A percentile compares a stretch with the other conserved stretches of the same genome.
phyloP scores from a whole-genome alignment of 176 grass and related monocot species.

The Musa schizocarpa region DNA sequence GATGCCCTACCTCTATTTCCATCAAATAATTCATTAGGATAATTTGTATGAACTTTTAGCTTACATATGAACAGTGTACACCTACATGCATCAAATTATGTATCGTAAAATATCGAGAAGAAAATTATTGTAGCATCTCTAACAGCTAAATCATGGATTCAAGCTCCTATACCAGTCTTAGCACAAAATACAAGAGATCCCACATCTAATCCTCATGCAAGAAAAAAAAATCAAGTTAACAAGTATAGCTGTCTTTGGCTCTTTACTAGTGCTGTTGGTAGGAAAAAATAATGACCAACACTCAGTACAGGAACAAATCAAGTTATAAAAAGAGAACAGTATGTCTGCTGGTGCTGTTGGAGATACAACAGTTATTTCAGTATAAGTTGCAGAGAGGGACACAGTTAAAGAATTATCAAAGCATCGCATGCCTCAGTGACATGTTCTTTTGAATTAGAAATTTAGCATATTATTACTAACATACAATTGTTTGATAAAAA shows the following conservation, averaged over 20 bases:
- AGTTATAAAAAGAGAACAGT: background rate
- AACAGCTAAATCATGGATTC: background rate
- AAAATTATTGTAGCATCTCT: background rate
- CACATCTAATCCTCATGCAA: no score
- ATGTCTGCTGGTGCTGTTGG: background rate
- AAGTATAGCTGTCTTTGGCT: no score
- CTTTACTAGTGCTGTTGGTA: no score
- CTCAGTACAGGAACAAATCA: no score
- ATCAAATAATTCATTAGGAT: no score
- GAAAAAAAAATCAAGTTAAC: no score
- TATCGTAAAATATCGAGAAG: background rate
- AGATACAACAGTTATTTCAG: background rate
- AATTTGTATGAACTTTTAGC: no score
- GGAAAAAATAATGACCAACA: no score
- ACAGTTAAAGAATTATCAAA: background rate
- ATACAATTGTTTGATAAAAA: background rate
- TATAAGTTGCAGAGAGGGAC: background rate
- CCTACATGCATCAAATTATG: no score
- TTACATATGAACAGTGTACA: no score
- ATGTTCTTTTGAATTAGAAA: background rate
- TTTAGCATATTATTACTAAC: background rate
- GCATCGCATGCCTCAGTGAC: background rate
- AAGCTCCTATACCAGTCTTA: background rate
- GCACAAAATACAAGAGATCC: no score
- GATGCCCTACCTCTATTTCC: no score